phyloP scores from a whole-genome alignment of 768 basidiomycete species.

The Pisolithus sp. region DNA sequence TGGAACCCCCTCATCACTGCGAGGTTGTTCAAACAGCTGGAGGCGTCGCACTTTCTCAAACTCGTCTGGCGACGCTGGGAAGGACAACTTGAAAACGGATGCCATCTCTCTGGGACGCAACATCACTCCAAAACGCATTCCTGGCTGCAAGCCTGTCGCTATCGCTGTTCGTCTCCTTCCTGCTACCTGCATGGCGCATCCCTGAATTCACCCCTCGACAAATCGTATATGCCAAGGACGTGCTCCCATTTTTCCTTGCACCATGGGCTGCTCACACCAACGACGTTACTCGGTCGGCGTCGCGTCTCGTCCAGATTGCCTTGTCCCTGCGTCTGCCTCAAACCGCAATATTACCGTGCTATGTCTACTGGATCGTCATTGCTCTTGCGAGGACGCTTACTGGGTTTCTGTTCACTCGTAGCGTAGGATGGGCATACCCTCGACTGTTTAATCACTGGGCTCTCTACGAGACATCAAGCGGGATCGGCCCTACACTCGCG shows the following conservation, averaged over 20 bases:
- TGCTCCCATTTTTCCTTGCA: constrained; percentile 28
- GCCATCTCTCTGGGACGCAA: too few species aligned
- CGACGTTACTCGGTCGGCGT: constrained; percentile 12
- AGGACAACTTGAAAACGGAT: too few species aligned
- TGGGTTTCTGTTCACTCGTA: constrained; percentile 19
- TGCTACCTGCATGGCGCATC: constrained; percentile 6
- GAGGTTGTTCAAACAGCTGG: too few species aligned
- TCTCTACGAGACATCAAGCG: constrained; percentile 32
- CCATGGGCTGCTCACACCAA: constrained; percentile 30
- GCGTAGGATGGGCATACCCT: constrained; percentile 34
- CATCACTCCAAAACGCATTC: too few species aligned
- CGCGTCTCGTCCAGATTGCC: constrained; percentile 16
- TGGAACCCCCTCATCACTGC: too few species aligned
- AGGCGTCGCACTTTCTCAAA: too few species aligned
- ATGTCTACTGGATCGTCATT: constrained; percentile 19
- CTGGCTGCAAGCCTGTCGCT: too few species aligned
- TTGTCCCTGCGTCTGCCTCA: constrained; percentile 11
- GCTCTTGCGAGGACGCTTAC: constrained; percentile 11
- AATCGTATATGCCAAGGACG: constrained; percentile 29
- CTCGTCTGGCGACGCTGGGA: too few species aligned
- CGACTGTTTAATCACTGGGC: constrained; percentile 35
- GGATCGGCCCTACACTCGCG: constrained; percentile 31
- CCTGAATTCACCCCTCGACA: constrained; percentile 34
- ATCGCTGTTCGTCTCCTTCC: constrained; percentile 1
- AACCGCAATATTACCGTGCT: constrained; percentile 6